phyloP scores from a whole-genome alignment of 257 asterid genomes.

The Capsicum chinense region DNA sequence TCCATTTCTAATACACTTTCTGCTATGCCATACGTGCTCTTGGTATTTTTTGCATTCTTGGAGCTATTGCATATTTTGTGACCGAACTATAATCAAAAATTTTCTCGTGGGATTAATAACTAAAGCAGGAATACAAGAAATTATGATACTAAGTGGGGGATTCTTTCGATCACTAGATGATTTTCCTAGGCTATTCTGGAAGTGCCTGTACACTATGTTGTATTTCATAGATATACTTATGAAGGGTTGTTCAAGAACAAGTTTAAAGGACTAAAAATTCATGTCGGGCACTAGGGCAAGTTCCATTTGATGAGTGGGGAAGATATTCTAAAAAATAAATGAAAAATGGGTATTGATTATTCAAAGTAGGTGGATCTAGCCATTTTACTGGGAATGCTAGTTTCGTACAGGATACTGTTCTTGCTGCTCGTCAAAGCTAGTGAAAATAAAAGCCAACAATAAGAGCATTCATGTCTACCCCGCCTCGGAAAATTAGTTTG shows the following conservation, averaged over 20 bases:
- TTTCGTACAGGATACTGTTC: constrained; percentile 49
- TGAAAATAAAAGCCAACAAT: constrained; percentile 39
- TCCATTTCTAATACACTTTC: constrained; percentile 59
- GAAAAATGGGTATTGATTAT: constrained; percentile 59
- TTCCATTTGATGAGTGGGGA: constrained; percentile 39
- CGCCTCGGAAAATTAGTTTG: not conserved
- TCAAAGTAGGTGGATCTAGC: constrained; percentile 65
- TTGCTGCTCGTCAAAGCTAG: constrained; percentile 42
- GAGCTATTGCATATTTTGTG: constrained; percentile 55
- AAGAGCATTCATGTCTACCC: constrained; percentile 2
- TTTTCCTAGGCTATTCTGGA: too few relatives aligned
- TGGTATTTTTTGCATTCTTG: constrained; percentile 53
- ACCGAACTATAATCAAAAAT: constrained; percentile 48
- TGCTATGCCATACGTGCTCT: constrained; percentile 53
- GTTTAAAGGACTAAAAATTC: too few relatives aligned
- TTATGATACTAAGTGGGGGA: constrained; percentile 74
- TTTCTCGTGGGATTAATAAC: constrained; percentile 57
- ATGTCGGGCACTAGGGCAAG: too few relatives aligned
- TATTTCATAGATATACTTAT: too few relatives aligned
- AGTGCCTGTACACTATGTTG: too few relatives aligned
- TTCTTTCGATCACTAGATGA: constrained; percentile 50
- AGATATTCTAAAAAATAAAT: constrained; percentile 48
- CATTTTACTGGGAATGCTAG: constrained; percentile 53
- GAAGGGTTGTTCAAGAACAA: too few relatives aligned
- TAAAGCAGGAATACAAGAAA: constrained; percentile 61